Evolutionary conservation across 768 basidiomycete genomes (phyloP).

Genomic region (Mycena pura): DNA sequence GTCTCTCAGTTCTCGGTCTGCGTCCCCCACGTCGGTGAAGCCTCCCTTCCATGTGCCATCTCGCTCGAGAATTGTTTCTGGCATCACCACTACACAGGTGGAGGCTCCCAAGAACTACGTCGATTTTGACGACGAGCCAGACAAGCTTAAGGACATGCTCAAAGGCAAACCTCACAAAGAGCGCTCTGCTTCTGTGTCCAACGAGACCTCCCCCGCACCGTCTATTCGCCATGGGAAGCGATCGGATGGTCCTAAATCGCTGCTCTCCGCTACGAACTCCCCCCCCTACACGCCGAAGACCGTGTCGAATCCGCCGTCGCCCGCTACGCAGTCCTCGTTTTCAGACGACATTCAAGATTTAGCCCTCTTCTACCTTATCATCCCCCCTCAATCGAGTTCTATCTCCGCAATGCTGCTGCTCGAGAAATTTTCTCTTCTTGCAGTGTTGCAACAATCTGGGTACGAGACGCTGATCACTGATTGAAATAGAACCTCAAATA

Average conservation of each 20-base stretch:
- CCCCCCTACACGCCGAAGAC: constrained; percentile 47
- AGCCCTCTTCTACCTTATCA: constrained; percentile 48
- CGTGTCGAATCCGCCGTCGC: constrained; percentile 50
- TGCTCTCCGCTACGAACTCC: constrained; percentile 55
- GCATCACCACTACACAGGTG: constrained; percentile 69
- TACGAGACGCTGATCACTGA: constrained; percentile 37
- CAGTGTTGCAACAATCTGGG: constrained; percentile 72
- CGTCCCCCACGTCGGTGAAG: constrained; percentile 51
- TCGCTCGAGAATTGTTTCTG: constrained; percentile 73
- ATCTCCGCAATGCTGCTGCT: constrained; percentile 57
- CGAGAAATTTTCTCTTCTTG: constrained; percentile 48
- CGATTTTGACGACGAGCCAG: constrained; percentile 83
- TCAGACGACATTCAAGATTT: constrained; percentile 36
- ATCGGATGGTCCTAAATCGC: constrained; percentile 47
- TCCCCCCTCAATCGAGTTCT: constrained; percentile 52
- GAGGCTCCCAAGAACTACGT: constrained; percentile 83
- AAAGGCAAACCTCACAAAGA: constrained; percentile 58
- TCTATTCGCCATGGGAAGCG: constrained; percentile 30
- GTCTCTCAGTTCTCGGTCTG: constrained; percentile 35
- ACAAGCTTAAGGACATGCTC: constrained; percentile 75
- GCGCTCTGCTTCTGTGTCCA: constrained; percentile 27
- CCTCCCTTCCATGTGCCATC: constrained; percentile 60
- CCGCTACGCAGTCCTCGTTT: constrained; percentile 34
- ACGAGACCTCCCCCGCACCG: constrained; percentile 18
- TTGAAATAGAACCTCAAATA: neutral